A percentile compares a stretch with the other conserved stretches of the same genome.
Conservation (phyloP, 305 asterid species). For the Solanum hybrid region DNA sequence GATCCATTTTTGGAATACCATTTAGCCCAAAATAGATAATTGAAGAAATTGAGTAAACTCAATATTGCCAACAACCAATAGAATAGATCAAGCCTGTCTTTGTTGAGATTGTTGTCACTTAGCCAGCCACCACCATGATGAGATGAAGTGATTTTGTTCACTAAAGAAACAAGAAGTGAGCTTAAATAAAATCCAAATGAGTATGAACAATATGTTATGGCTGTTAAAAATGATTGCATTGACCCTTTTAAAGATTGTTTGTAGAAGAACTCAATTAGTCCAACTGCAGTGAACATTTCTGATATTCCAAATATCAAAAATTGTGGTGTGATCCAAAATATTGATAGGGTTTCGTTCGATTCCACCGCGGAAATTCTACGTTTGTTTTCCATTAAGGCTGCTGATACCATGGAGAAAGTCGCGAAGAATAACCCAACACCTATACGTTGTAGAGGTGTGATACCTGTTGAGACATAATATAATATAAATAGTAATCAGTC, state of each 20-base stretch:
- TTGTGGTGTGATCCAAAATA: constrained; percentile 85
- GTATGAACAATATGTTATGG: constrained; percentile 62
- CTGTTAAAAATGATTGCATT: constrained; percentile 61
- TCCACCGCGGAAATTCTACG: constrained; percentile 29
- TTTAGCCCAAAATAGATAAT: constrained; percentile 63
- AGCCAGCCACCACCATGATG: constrained; percentile 61
- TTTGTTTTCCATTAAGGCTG: constrained; percentile 65
- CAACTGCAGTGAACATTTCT: constrained; percentile 82
- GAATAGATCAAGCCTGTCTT: constrained; percentile 67
- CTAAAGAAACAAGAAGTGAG: constrained; percentile 57
- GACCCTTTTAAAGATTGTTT: constrained; percentile 46
- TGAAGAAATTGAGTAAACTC: constrained; percentile 62
- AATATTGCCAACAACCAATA: constrained; percentile 64
- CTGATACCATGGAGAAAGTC: constrained; percentile 77
- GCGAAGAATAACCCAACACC: constrained; percentile 72
- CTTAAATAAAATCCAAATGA: constrained; percentile 75
- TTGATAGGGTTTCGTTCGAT: constrained; percentile 19
- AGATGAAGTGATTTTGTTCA: constrained; percentile 46
- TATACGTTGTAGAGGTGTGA: constrained; percentile 58
- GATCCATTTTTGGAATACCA: constrained; percentile 36
- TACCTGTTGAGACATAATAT: constrained; percentile 19
- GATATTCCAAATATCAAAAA: constrained; percentile 65
- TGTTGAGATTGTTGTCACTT: constrained; percentile 50
- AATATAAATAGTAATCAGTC: not conserved
- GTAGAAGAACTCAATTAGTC: constrained; percentile 76